Conservation (phyloP, 192 early-diverging fungal species). For the Cladochytrium replicatum region DNA sequence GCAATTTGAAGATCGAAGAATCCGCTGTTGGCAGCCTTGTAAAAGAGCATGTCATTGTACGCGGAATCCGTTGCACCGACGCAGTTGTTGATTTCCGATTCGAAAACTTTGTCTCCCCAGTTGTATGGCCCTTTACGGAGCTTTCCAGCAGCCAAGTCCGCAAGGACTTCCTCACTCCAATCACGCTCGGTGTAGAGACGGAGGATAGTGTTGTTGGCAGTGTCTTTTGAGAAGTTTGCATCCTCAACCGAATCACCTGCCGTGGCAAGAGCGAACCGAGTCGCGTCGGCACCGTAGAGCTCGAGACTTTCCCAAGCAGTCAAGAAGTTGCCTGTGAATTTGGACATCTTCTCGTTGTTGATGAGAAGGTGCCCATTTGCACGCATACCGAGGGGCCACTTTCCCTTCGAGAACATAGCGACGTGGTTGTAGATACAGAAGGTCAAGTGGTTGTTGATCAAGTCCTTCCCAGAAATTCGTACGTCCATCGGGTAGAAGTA, state of each 20-base stretch:
- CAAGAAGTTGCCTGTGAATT: slow-evolving; percentile 94
- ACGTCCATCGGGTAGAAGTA: slow-evolving; percentile 98
- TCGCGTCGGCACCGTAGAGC: slow-evolving; percentile 92
- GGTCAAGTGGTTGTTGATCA: slow-evolving; percentile 95
- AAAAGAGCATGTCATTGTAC: slow-evolving; percentile 75
- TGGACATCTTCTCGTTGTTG: slow-evolving; percentile 96
- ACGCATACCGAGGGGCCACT: slow-evolving; percentile 82
- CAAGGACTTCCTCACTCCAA: slow-evolving; percentile 72
- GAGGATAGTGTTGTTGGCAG: slow-evolving; percentile 91
- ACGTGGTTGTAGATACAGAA: slow-evolving; percentile 96
- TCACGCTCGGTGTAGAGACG: slow-evolving; percentile 81
- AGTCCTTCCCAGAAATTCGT: slow-evolving; percentile 93
- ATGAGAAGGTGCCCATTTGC: slow-evolving; percentile 92
- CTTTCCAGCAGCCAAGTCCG: slow-evolving; percentile 29
- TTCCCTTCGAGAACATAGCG: slow-evolving; percentile 80
- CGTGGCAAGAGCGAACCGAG: slow-evolving; percentile 88
- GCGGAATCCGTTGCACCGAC: slow-evolving; percentile 54
- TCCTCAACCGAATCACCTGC: slow-evolving; percentile 94
- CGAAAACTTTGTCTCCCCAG: slow-evolving; percentile 87
- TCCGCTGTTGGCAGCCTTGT: slow-evolving; percentile 82
- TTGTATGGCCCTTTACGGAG: slow-evolving; percentile 44
- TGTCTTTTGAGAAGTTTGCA: slow-evolving; percentile 95
- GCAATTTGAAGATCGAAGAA: slow-evolving; percentile 84
- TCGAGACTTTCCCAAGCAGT: slow-evolving; percentile 67
- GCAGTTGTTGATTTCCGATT: slow-evolving; percentile 75